A percentile compares a stretch with the other conserved stretches of the same genome.
Conservation (phyloP, 176 grass and related monocot genomes). For the Musa schizocarpa region DNA sequence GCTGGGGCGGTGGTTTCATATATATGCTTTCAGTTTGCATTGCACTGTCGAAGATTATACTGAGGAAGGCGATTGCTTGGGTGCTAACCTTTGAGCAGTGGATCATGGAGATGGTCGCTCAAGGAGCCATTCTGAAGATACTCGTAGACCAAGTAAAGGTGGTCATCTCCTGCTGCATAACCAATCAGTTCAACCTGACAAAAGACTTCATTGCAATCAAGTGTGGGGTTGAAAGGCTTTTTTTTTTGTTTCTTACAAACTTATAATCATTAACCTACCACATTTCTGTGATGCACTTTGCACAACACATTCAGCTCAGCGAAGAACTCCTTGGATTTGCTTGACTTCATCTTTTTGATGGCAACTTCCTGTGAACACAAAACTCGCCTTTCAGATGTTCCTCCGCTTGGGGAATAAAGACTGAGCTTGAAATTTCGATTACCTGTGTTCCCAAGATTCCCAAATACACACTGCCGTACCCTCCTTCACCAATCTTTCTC, state of each 20-base stretch:
- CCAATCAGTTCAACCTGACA: slow-evolving; percentile 62
- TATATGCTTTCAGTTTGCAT: background rate
- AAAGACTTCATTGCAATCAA: background rate
- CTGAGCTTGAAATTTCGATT: slow-evolving; percentile 17
- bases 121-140: slow-evolving; percentile 73
- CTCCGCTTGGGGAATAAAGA: background rate
- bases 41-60: background rate
- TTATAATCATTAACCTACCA: slow-evolving; percentile 23
- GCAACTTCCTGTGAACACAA: slow-evolving; percentile 40
- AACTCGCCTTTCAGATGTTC: background rate
- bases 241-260: no score
- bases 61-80: background rate
- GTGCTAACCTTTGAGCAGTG: slow-evolving; percentile 46
- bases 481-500: slow-evolving; percentile 70
- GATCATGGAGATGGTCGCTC: slow-evolving; percentile 66
- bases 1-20: background rate
- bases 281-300: slow-evolving; percentile 75
- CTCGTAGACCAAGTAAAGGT: slow-evolving; percentile 57
- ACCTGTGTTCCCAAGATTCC: slow-evolving; percentile 45
- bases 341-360: slow-evolving; percentile 68
- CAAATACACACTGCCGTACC: slow-evolving; percentile 57
- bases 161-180: slow-evolving; percentile 52
- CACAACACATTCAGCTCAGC: slow-evolving; percentile 65
- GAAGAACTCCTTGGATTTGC: slow-evolving; percentile 66
- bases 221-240: background rate